A percentile compares a stretch with the other conserved stretches of the same genome.
Conservation (phyloP, 2,329 filamentous ascomycete species). For the Exophiala phaeomuriformis region DNA sequence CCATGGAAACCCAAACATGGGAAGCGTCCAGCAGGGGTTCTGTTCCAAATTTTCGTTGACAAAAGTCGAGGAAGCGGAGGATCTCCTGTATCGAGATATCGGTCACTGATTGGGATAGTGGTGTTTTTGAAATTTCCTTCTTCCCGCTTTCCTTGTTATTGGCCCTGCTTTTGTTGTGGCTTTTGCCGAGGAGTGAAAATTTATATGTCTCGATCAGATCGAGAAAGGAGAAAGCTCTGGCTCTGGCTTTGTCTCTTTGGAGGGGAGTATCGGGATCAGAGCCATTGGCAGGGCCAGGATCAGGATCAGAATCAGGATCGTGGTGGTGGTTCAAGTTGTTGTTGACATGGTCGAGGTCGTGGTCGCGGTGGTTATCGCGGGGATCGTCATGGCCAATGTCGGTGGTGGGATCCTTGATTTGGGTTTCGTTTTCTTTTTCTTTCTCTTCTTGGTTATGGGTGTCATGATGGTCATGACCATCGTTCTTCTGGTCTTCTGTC, state of each 20-base stretch:
- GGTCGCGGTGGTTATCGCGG: background rate
- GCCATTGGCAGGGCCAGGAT: too few relatives aligned
- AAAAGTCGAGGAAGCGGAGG: constrained; percentile 38
- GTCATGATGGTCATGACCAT: too few relatives aligned
- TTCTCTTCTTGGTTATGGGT: too few relatives aligned
- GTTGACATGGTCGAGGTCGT: background rate
- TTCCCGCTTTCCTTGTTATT: background rate
- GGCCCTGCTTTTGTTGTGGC: background rate
- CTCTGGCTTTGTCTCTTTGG: background rate
- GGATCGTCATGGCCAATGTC: too few relatives aligned
- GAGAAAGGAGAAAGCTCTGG: constrained; percentile 16
- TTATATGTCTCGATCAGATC: constrained; percentile 2
- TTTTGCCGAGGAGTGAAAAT: background rate
- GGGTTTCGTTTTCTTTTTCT: too few relatives aligned
- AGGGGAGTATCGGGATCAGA: too few relatives aligned
- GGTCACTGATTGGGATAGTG: background rate
- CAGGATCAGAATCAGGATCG: background rate
- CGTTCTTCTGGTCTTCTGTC: too few relatives aligned
- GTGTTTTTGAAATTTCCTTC: background rate
- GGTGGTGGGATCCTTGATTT: too few relatives aligned
- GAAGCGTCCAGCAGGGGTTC: constrained; percentile 39
- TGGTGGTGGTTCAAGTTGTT: background rate
- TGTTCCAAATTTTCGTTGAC: constrained; percentile 41
- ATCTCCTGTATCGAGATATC: constrained; percentile 34
- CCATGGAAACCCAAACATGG: constrained; percentile 37